Base-by-base conservation (phyloP, 768 basidiomycete species). In the Thelephora ganbajun region DNA sequence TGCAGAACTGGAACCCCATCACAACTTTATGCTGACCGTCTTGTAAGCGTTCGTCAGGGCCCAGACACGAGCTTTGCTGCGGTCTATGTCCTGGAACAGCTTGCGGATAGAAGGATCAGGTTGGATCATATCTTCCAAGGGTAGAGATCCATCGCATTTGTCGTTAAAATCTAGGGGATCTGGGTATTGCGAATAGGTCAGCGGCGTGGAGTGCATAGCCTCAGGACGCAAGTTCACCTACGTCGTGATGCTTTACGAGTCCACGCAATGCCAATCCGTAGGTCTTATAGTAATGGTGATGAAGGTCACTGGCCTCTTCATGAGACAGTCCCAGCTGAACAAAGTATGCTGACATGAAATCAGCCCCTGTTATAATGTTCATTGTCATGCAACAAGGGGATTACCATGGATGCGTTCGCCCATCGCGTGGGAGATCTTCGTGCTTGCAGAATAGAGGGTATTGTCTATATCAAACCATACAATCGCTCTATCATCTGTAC, bases 381-480 rank as follows among this genome's bases (percentile, higher is more conserved):
- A 9, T 9, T 9, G 26, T 4, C 4, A 30, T 30, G 26, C 9
- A 30, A 9, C 26, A 30, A 30, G 26, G 9, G 26, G 26, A 66
- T 43, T 54, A 81, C 88, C 76, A 56, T 88, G 85, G 45, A 90
- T 90, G 45, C 77, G 74, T 51, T 78, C 62, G 11, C 80, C 79
- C 89, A 92, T 90, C 14, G 74, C 79, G 51, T 83, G 76, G 3
- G 80, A 78, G 46, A 91, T 85, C 60, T 71, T 77, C 16, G 78
- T 69, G 54, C 73, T 80, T 0, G 83, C 76, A 6, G 86, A 84
- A 61, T 91, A 92, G 13, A 92, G 70, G 2, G 87, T 89, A 56
- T 92, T 90, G 63, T 91, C 89, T 50, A 91, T 86, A 58, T 90
- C 88, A 51, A 91, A 77, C 75, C 80, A 90, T 45, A 87, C 69